phyloP scores from a whole-genome alignment of 1,139 yeast genomes.

The Blastobotrys indianensis region DNA sequence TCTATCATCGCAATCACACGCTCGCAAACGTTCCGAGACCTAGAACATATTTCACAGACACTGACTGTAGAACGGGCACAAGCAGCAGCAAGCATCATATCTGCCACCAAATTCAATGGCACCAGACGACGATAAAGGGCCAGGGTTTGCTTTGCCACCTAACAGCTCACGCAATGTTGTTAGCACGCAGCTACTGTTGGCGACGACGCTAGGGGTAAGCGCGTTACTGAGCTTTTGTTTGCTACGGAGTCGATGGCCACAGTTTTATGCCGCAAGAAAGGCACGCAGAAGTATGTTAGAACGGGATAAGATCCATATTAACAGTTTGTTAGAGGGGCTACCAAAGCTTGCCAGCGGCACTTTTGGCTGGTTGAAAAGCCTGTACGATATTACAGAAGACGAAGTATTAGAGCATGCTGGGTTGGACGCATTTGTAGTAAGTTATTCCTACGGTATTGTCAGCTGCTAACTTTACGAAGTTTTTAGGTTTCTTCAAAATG shows the following conservation, averaged over 20 bases:
- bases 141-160: no score
- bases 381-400: conserved; percentile 60
- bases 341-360: conserved; percentile 45
- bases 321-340: conserved; percentile 23
- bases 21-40: no score
- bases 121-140: no score
- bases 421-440: conserved; percentile 73
- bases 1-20: no score
- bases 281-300: conserved; percentile 25
- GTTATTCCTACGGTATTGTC: neutral
- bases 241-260: conserved; percentile 60
- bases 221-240: conserved; percentile 63
- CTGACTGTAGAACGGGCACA: no score
- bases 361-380: conserved; percentile 73
- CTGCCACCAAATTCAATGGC: no score
- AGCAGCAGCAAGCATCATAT: no score
- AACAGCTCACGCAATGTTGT: conserved; percentile 15
- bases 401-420: conserved; percentile 88
- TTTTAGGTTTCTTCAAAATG: conserved; percentile 72
- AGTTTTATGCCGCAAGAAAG: conserved; percentile 57
- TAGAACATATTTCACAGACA: no score
- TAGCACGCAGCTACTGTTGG: conserved; percentile 41
- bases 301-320: neutral
- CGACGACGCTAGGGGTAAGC: conserved; percentile 54
- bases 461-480: conserved; percentile 24